Percentiles rank a stretch among this genome's conserved stretches.
phyloP scores from a whole-genome alignment of 192 early-diverging fungal species.

The Coemansia sp. region DNA sequence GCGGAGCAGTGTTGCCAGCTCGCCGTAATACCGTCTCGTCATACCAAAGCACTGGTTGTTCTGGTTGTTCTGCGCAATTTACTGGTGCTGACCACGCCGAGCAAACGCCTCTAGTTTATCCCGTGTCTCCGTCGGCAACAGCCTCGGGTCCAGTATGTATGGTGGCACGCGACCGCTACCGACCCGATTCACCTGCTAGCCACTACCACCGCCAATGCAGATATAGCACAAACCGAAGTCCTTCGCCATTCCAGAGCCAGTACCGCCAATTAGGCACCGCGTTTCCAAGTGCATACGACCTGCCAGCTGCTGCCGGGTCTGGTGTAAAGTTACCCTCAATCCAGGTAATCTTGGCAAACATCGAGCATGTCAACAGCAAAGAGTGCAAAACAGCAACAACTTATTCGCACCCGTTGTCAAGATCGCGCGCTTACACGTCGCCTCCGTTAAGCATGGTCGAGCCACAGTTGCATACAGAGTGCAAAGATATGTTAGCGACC shows the following conservation, averaged over 20 bases:
- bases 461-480: not conserved
- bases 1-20: not conserved
- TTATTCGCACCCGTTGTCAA: not conserved
- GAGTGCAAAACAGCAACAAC: not conserved
- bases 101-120: not conserved
- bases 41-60: not conserved
- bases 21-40: conserved; percentile 36
- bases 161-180: conserved; percentile 31
- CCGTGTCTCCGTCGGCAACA: not conserved
- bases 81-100: not conserved
- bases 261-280: not conserved
- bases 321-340: conserved; percentile 43
- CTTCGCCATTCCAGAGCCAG: conserved; percentile 10
- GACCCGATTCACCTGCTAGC: conserved; percentile 19
- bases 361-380: not conserved
- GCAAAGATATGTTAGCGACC: not conserved
- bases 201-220: conserved; percentile 1
- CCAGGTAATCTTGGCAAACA: conserved; percentile 31
- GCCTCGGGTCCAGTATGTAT: not conserved
- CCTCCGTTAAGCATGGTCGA: conserved; percentile 13
- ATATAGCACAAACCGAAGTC: not conserved
- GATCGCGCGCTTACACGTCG: conserved; percentile 36
- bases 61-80: not conserved
- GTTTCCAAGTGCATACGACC: not conserved
- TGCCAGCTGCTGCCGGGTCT: not conserved